A percentile compares a stretch with the other conserved stretches of the same genome.
phyloP scores from a whole-genome alignment of 2,329 filamentous ascomycete species.

The Trichoderma cornu-damae region DNA sequence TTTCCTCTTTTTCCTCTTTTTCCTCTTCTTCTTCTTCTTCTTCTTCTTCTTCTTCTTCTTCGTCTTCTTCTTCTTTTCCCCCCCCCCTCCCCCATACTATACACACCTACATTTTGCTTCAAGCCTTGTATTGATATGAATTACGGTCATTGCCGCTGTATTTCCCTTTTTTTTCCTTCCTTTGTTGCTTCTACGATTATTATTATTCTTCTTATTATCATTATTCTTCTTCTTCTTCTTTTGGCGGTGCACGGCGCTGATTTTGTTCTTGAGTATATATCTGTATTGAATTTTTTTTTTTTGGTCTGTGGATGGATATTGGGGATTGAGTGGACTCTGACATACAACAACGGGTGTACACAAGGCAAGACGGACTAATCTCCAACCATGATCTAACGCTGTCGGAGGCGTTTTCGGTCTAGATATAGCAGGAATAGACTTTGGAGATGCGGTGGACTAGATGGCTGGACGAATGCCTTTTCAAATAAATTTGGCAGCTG shows the following conservation, averaged over 20 bases:
- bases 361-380: slow-evolving; percentile 1
- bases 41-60: too few relatives aligned
- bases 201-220: too few relatives aligned
- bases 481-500: neutral
- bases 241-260: slow-evolving; percentile 1
- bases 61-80: too few relatives aligned
- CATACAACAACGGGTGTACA: slow-evolving; percentile 6
- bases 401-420: slow-evolving; percentile 9
- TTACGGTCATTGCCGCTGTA: slow-evolving; percentile 13
- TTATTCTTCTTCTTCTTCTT: neutral
- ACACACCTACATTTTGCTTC: slow-evolving; percentile 4
- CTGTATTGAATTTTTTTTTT: neutral
- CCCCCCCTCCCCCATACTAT: too few relatives aligned
- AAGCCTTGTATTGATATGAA: slow-evolving; percentile 15
- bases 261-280: slow-evolving; percentile 2
- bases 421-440: neutral
- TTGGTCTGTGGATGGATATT: neutral
- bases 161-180: slow-evolving; percentile 6
- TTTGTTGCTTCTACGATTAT: slow-evolving; percentile 1
- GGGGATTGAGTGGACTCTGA: neutral
- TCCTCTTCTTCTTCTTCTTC: too few relatives aligned
- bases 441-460: neutral
- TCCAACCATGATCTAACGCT: slow-evolving; percentile 8
- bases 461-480: neutral
- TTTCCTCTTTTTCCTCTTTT: too few relatives aligned